Conservation (phyloP, 1,284 basidiomycete genomes). For the Ganoderma sinense region DNA sequence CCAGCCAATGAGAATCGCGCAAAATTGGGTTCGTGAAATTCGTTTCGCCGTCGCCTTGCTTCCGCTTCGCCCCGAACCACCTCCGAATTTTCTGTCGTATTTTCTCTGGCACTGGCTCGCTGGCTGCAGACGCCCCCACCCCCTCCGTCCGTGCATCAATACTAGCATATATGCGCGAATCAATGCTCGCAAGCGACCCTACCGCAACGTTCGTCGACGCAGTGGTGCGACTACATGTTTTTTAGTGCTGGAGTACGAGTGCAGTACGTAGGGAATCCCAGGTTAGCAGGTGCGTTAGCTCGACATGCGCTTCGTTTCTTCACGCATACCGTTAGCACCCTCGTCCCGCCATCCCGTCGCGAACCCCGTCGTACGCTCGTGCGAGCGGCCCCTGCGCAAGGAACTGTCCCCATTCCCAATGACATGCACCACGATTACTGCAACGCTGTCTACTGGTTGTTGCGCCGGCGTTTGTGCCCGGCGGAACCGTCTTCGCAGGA, state of each 20-base stretch:
- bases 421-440: not conserved
- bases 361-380: not conserved
- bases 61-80: not conserved
- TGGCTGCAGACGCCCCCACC: not conserved
- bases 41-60: not conserved
- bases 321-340: not conserved
- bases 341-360: not conserved
- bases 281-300: slow-evolving; percentile 3
- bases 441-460: too few species aligned
- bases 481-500: not conserved
- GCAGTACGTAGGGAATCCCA: not conserved
- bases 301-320: not conserved
- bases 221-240: not conserved
- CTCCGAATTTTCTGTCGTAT: not conserved
- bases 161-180: slow-evolving; percentile 1
- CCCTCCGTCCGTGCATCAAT: not conserved
- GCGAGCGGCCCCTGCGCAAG: not conserved
- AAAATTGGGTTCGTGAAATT: not conserved
- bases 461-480: not conserved
- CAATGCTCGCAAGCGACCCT: not conserved
- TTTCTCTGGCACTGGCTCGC: not conserved
- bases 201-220: not conserved
- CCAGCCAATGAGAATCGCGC: not conserved
- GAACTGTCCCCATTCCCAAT: not conserved
- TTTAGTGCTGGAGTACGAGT: not conserved